These are phyloP conservation scores for Volvox africanus DNA, from an alignment of 139 green algal genomes.

Conservation along the genomic window DNA sequence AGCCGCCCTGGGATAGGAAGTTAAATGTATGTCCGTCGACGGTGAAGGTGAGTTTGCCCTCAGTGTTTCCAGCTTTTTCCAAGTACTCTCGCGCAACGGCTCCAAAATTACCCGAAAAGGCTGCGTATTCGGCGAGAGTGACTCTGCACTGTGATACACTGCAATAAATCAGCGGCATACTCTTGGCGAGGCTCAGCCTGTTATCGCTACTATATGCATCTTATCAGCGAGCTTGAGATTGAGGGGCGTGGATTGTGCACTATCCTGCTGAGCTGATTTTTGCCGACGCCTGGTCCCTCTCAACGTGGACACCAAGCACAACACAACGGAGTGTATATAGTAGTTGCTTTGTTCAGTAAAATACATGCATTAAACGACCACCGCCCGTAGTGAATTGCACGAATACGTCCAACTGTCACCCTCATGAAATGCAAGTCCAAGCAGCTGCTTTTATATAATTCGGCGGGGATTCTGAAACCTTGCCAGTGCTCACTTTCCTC, in stretches of 20 bases:
- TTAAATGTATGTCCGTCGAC: slow-evolving; percentile 17
- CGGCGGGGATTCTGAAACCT: not conserved
- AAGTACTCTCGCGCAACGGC: not conserved
- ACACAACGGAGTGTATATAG: too few species aligned
- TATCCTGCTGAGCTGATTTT: too few species aligned
- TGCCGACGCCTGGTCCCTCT: too few species aligned
- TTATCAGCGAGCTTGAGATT: too few species aligned
- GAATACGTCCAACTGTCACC: not conserved
- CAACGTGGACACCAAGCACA: too few species aligned
- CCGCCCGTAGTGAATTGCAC: not conserved
- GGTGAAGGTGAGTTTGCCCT: slow-evolving; percentile 1
- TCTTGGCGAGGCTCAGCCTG: not conserved
- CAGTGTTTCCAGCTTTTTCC: not conserved
- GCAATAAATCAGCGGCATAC: slow-evolving; percentile 34
- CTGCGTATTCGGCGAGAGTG: slow-evolving; percentile 15
- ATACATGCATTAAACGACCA: too few species aligned
- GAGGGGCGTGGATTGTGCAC: too few species aligned
- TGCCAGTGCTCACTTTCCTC: not conserved
- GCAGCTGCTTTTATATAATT: too few species aligned
- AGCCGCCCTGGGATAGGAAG: not conserved
- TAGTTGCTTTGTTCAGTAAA: too few species aligned
- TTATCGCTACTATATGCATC: not conserved
- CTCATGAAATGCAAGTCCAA: too few species aligned
- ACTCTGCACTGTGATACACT: not conserved
- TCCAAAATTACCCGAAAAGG: slow-evolving; percentile 13